Base-by-base conservation (phyloP, 148 eudicot species). In the Linanthus parryae region DNA sequence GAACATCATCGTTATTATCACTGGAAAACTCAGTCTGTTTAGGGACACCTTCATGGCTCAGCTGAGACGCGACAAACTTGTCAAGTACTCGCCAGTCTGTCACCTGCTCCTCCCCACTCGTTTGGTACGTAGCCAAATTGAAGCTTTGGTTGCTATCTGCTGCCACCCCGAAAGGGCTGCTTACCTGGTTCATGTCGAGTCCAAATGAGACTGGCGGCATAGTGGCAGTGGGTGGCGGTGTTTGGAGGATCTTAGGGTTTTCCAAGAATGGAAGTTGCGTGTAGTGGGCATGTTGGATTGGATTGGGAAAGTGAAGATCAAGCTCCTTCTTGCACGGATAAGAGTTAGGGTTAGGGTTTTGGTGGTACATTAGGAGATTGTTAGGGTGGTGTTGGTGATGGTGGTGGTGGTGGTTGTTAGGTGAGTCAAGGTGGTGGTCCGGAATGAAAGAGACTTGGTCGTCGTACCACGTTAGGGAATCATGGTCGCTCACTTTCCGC, bases 61-160 rank as follows among this genome's bases (percentile, higher is more conserved):
- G 50, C 56, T 87, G 96, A 54, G 96, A 77, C 5, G 96, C 96
- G 16, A 87, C 96, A 73, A 83, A 83, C 57, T 80, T 83, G 35
- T 87, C 96, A 40, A 87, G 76, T 18, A 65, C 80, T 49, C 95
- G 77, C 95, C 95, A 87, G 55, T 87, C 91, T 0, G 75, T 73
- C 56, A 83, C 79, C 47, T 70, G 35, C 35, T 72, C 59, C 45
- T 59, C 14, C 34, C 57, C 75, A 48, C 47, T 10, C 5, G 5
- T 10, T 31, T 31, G 35, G 35, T 10, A n/a, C n/a, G n/a, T n/a
- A n/a, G n/a, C n/a, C n/a, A 37, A 52, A 38, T 52, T 36, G 40
- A 53, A 45, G 19, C 54, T 62, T 1, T 72, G 71, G 25, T 57
- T n/a, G n/a, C n/a, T n/a, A n/a, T n/a, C n/a, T n/a, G n/a, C n/a